Evolutionary conservation across 2,329 filamentous ascomycete species (phyloP).

Genomic region (Apiospora arundinis): DNA sequence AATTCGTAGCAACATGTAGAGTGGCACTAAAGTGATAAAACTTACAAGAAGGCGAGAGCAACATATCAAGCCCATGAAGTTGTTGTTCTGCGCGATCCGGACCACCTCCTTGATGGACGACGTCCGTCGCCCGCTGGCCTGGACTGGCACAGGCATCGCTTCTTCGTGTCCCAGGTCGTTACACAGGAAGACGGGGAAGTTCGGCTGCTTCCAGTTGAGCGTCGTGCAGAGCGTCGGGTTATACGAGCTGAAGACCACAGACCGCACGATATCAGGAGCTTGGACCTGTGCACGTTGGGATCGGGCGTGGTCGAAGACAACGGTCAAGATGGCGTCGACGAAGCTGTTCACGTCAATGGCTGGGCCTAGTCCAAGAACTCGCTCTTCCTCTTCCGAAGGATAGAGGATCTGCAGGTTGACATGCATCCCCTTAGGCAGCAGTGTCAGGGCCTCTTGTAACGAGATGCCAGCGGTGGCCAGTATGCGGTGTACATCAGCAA

Average conservation of each 20-base stretch:
- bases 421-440: slow-evolving; percentile 81
- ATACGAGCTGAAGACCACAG: slow-evolving; percentile 93
- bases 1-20: neutral
- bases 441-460: slow-evolving; percentile 75
- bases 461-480: slow-evolving; percentile 80
- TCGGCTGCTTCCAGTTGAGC: slow-evolving; percentile 98
- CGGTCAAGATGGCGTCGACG: slow-evolving; percentile 80
- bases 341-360: slow-evolving; percentile 85
- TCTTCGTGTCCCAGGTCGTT: slow-evolving; percentile 82
- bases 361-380: slow-evolving; percentile 71
- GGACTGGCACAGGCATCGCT: slow-evolving; percentile 44
- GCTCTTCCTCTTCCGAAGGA: slow-evolving; percentile 77
- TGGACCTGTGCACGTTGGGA: slow-evolving; percentile 64
- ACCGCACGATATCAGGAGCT: slow-evolving; percentile 77
- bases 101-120: slow-evolving; percentile 95
- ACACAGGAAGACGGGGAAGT: slow-evolving; percentile 94
- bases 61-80: slow-evolving; percentile 97
- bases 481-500: slow-evolving; percentile 73
- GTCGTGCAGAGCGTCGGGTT: slow-evolving; percentile 90
- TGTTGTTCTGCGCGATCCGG: slow-evolving; percentile 90
- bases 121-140: slow-evolving; percentile 71
- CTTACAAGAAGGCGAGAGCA: slow-evolving; percentile 83
- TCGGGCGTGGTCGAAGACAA: slow-evolving; percentile 92
- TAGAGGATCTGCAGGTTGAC: slow-evolving; percentile 93
- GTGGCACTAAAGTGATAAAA: slow-evolving; percentile 30